Percentiles rank a stretch among this genome's conserved stretches.
Conservation (phyloP, 495 filamentous ascomycete genomes). For the Melanomma pulvis-pyrius region DNA sequence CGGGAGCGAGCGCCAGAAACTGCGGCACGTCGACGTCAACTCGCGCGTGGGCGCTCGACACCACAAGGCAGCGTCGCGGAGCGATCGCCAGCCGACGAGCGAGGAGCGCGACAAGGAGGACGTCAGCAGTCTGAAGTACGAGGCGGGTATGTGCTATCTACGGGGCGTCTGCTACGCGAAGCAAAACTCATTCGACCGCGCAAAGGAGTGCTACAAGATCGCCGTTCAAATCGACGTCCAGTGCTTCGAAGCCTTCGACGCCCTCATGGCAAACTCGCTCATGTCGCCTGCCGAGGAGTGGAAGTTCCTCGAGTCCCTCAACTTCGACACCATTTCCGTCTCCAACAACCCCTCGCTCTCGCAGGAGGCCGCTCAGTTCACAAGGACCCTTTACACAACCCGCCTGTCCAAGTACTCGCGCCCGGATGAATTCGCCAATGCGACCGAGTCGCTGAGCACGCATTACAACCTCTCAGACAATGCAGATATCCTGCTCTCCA, state of each 20-base stretch:
- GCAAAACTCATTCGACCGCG: conserved; percentile 95
- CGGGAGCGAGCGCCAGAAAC: conserved; percentile 64
- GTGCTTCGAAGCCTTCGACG: conserved; percentile 97
- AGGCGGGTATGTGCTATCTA: conserved; percentile 96
- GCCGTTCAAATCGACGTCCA: conserved; percentile 96
- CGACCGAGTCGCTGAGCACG: conserved; percentile 85
- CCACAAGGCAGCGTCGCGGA: conserved; percentile 51
- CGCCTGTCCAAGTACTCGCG: conserved; percentile 95
- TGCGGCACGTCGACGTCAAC: conserved; percentile 49
- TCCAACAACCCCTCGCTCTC: conserved; percentile 56
- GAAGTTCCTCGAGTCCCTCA: conserved; percentile 84
- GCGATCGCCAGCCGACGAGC: conserved; percentile 58
- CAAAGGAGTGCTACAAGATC: conserved; percentile 97
- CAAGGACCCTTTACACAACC: conserved; percentile 95
- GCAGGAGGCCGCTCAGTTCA: conserved; percentile 88
- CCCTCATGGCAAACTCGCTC: conserved; percentile 94
- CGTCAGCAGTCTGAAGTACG: conserved; percentile 74
- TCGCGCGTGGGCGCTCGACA: conserved; percentile 48
- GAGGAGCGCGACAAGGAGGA: conserved; percentile 71
- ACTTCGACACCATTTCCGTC: conserved; percentile 79
- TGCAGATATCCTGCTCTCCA: conserved; percentile 88
- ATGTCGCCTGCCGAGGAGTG: conserved; percentile 99
- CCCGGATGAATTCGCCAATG: conserved; percentile 77
- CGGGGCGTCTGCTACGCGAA: conserved; percentile 93
- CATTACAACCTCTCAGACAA: conserved; percentile 89